Evolutionary conservation across 139 green algal genomes (phyloP).

Genomic region (Chlamydomonas sphaeroides): DNA sequence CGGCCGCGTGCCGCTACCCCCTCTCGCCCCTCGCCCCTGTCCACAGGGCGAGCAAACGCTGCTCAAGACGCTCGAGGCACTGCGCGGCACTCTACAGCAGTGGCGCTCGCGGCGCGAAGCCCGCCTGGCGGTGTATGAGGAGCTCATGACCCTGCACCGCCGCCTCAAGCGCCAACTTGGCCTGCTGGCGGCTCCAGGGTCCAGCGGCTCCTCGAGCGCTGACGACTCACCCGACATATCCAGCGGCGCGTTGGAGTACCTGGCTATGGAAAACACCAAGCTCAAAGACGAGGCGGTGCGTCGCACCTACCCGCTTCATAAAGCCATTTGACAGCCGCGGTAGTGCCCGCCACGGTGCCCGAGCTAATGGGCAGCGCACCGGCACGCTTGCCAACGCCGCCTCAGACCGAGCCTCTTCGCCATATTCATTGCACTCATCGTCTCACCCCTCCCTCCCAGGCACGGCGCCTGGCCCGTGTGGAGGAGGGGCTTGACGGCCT

Average conservation of each 20-base stretch:
- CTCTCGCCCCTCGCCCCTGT: not conserved
- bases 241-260: constrained; percentile 47
- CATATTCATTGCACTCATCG: too few relatives aligned
- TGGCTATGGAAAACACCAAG: constrained; percentile 54
- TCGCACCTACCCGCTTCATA: too few relatives aligned
- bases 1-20: not conserved
- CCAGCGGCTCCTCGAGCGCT: too few relatives aligned
- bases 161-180: constrained; percentile 31
- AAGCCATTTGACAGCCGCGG: too few relatives aligned
- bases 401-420: too few relatives aligned
- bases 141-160: constrained; percentile 22
- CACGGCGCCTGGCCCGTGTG: constrained; percentile 26
- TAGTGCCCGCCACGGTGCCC: too few relatives aligned
- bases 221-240: constrained; percentile 41
- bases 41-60: constrained; percentile 27
- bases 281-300: constrained; percentile 52
- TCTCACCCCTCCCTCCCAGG: not conserved
- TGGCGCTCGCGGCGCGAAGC: constrained; percentile 14
- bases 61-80: constrained; percentile 1
- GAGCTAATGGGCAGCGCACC: too few relatives aligned
- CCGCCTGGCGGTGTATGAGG: constrained; percentile 20
- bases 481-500: constrained; percentile 31
- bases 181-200: not conserved
- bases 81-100: constrained; percentile 21
- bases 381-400: too few relatives aligned